Conservation (phyloP, 2,329 filamentous ascomycete species). For the Aspergillus quadrilineatus region DNA sequence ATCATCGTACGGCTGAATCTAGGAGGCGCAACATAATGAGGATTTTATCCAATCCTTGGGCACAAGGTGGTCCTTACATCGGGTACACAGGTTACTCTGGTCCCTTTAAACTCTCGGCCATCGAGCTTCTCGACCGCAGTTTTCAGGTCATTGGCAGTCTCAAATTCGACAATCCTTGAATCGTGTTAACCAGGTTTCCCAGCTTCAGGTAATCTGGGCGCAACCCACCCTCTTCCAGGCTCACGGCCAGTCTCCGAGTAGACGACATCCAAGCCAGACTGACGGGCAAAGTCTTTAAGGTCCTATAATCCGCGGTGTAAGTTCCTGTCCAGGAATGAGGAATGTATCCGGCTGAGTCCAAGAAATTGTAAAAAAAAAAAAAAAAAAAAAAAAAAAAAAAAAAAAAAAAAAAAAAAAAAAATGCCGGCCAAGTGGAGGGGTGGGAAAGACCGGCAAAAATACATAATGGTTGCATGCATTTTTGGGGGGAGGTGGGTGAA, state of each 20-base stretch:
- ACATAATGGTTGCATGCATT: too few relatives aligned
- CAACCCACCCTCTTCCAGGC: slow-evolving; percentile 82
- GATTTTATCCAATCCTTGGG: slow-evolving; percentile 19
- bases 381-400: slow-evolving; percentile 3
- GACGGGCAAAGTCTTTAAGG: slow-evolving; percentile 98
- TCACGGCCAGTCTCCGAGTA: slow-evolving; percentile 96
- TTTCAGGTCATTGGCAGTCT: slow-evolving; percentile 84
- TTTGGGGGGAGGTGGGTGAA: too few relatives aligned
- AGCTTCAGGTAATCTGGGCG: slow-evolving; percentile 18
- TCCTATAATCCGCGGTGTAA: slow-evolving; percentile 87
- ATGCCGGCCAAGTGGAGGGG: too few relatives aligned
- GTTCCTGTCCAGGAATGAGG: slow-evolving; percentile 60
- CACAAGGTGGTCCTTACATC: slow-evolving; percentile 63
- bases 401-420: neutral
- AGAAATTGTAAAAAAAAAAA: neutral
- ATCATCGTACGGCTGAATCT: slow-evolving; percentile 72
- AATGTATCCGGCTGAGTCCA: slow-evolving; percentile 19
- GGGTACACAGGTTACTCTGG: slow-evolving; percentile 77
- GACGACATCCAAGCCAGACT: slow-evolving; percentile 94
- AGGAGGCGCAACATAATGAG: slow-evolving; percentile 24
- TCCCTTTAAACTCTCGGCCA: slow-evolving; percentile 87
- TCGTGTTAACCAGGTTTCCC: slow-evolving; percentile 27
- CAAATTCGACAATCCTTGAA: slow-evolving; percentile 91
- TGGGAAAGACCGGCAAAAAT: too few relatives aligned
- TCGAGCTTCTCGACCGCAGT: slow-evolving; percentile 94